phyloP scores from a whole-genome alignment of 768 basidiomycete species.

The Sporobolomyces pararoseus region DNA sequence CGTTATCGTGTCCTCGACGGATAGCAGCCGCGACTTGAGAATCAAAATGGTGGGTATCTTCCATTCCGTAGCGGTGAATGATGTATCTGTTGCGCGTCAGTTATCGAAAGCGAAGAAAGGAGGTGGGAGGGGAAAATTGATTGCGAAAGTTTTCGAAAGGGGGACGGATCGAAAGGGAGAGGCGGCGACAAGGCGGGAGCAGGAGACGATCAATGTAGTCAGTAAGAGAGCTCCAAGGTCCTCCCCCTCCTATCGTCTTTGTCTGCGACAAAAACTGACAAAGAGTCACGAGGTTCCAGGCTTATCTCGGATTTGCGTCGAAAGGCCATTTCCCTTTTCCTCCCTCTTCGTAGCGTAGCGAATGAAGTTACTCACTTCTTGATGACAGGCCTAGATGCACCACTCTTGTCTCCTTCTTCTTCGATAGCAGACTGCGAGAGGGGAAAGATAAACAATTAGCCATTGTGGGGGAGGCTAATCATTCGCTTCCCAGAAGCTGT shows the following conservation, averaged over 20 bases:
- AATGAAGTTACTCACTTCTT: conserved; percentile 65
- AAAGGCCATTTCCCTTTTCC: neutral
- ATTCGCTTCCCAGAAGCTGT: neutral
- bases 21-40: conserved; percentile 78
- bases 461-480: neutral
- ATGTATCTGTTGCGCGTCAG: conserved; percentile 60
- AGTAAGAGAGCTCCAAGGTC: neutral
- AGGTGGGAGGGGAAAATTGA: neutral
- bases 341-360: no score
- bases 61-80: conserved; percentile 74
- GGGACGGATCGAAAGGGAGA: neutral
- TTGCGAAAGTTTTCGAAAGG: conserved; percentile 3
- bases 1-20: conserved; percentile 72
- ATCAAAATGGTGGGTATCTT: conserved; percentile 70
- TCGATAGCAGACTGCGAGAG: conserved; percentile 45
- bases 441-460: neutral
- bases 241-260: no score
- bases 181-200: neutral
- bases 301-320: neutral
- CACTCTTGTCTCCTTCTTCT: conserved; percentile 62
- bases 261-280: neutral
- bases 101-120: neutral
- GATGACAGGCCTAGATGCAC: conserved; percentile 71
- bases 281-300: neutral
- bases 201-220: neutral